Percentiles rank a stretch among this genome's conserved stretches.
Conservation (phyloP, 1,284 basidiomycete species). For the Mycosarcoma maydis region DNA sequence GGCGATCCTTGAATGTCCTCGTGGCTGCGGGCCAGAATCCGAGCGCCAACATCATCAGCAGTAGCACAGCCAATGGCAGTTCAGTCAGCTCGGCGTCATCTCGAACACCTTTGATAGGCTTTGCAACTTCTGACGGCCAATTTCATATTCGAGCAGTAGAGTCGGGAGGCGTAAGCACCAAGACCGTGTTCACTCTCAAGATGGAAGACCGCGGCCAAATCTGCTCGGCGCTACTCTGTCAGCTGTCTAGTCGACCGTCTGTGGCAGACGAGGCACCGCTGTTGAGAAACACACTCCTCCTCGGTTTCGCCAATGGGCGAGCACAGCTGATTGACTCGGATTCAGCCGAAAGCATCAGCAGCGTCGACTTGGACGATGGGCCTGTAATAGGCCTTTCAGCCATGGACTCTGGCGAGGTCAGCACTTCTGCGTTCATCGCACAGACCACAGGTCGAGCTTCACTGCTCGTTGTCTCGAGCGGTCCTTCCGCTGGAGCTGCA, state of each 20-base stretch:
- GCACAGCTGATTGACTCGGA: conserved; percentile 30
- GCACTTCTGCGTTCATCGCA: conserved; percentile 23
- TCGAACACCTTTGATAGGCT: conserved; percentile 16
- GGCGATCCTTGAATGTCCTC: conserved; percentile 14
- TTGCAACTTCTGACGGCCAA: conserved; percentile 25
- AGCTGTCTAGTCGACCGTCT: conserved; percentile 17
- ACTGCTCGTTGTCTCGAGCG: conserved; percentile 20
- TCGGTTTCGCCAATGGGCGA: conserved; percentile 38
- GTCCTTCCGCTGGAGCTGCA: conserved; percentile 3
- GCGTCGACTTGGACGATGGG: conserved; percentile 40
- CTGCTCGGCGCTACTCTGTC: conserved; percentile 35
- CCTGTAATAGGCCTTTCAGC: conserved; percentile 15
- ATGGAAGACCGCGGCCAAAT: conserved; percentile 24
- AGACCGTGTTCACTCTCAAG: conserved; percentile 26
- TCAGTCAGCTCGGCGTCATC: background rate
- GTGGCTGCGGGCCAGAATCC: background rate
- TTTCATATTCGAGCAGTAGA: conserved; percentile 33
- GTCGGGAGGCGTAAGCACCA: conserved; percentile 11
- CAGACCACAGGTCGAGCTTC: conserved; percentile 31
- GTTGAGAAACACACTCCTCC: conserved; percentile 28
- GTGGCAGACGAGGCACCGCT: conserved; percentile 24
- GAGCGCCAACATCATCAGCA: background rate
- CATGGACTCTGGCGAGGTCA: conserved; percentile 23
- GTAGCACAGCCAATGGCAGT: no score
- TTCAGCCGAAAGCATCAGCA: conserved; percentile 24